phyloP scores from a whole-genome alignment of 352 stramenopile genomes.

The Pythium utonaiense region DNA sequence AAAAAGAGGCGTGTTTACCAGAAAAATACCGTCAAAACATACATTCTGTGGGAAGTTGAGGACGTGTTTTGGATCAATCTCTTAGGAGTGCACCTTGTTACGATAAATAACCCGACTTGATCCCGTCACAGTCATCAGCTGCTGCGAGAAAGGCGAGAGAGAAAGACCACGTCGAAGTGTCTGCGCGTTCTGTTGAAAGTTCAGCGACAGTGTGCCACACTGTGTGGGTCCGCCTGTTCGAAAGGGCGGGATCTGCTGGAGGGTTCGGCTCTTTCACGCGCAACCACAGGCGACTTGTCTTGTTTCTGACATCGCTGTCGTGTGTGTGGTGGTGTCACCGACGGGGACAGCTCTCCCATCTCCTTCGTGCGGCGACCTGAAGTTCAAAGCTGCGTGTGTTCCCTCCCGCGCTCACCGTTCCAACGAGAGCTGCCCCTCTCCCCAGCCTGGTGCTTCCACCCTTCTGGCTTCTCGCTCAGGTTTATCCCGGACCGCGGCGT shows the following conservation, averaged over 20 bases:
- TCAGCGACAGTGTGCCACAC: background rate
- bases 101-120: background rate
- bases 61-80: too few species aligned
- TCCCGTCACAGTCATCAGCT: background rate
- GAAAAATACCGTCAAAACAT: background rate
- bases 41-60: too few species aligned
- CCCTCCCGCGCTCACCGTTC: too few species aligned
- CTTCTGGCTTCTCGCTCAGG: background rate
- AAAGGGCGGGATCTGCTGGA: background rate
- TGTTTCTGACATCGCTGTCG: background rate
- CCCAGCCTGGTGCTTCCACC: background rate
- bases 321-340: too few species aligned
- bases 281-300: background rate
- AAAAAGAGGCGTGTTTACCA: background rate
- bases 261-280: background rate
- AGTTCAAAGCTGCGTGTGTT: too few species aligned
- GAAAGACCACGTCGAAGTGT: background rate
- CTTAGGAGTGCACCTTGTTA: background rate
- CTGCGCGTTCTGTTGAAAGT: too few species aligned
- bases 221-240: background rate
- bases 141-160: too few species aligned
- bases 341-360: too few species aligned
- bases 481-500: too few species aligned
- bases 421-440: background rate
- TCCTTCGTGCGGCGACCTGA: too few species aligned